Evolutionary conservation across 1,284 basidiomycete species (phyloP), one percentile per base, ranked within the genome.

Genomic region (Calocybe gambosa): DNA sequence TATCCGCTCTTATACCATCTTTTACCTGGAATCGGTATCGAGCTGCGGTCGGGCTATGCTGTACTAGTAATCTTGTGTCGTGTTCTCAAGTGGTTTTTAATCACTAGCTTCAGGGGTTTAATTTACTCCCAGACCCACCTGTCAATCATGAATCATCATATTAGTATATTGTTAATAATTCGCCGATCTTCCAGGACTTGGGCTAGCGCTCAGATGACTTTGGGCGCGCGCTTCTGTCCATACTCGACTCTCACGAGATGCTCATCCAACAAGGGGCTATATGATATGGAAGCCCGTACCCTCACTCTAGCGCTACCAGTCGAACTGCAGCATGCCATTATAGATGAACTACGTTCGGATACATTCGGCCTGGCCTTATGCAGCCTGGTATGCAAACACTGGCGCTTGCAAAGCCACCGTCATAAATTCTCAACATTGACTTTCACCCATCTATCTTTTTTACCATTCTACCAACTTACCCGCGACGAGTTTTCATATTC

Each of bases 261-360:
- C 33, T 7, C 25, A 29, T 29, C 28, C 3, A n/a, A 36, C 20
- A 41, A 26, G 39, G 3, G 10, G 26, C 28, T 25, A 23, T 21
- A 4, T 19, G 42, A 12, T 13, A 35, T 52, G 45, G 29, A 15
- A 12, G 13, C 34, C 12, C 16, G 28, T 28, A 19, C 19, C 23
- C 10, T 39, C 43, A 26, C 16, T 12, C 20, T 13, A n/a, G 23
- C 25, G 15, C 43, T 59, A 16, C 58, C 58, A 3, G 9, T 54
- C 15, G 58, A 59, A 26, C 29, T 59, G 12, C 55, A 58, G 29
- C 43, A 50, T 21, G 34, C 45, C 7, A 46, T 59, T 20, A 53
- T 58, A 35, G 55, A 58, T 42, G 13, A 23, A 4, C 20, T 55
- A 12, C 16, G 19, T 6, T 38, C 43, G 5, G 52, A 57, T 34